Conservation (phyloP, 1,284 basidiomycete genomes). For the Cryptococcus hybrid region DNA sequence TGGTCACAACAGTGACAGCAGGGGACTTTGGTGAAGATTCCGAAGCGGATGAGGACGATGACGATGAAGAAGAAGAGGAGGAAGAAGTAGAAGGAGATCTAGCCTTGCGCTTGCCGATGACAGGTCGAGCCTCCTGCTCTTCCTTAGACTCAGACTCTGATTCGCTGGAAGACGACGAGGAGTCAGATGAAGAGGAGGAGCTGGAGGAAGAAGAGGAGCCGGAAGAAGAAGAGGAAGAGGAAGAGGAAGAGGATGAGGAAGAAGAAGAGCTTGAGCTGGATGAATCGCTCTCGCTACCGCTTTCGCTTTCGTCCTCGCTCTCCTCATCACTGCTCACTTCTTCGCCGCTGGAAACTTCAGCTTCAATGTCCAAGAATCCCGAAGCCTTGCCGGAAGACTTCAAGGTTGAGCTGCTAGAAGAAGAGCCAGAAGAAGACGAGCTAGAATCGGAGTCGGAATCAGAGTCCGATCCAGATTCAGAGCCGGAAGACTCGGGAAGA, state of each 20-base stretch:
- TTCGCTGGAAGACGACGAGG: constrained; percentile 33
- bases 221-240: constrained; percentile 3
- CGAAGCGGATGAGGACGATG: constrained; percentile 33
- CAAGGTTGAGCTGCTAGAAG: constrained; percentile 10
- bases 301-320: constrained; percentile 11
- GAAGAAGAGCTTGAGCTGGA: constrained; percentile 5
- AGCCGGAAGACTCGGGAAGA: constrained; percentile 1
- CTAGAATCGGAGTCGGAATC: constrained; percentile 12
- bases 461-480: constrained; percentile 23
- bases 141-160: constrained; percentile 21
- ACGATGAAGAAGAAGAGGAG: constrained; percentile 28
- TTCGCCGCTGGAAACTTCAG: constrained; percentile 15
- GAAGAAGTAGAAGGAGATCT: constrained; percentile 32
- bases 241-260: constrained; percentile 16
- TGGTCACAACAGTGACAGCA: constrained; percentile 26
- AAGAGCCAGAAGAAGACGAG: constrained; percentile 17
- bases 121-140: constrained; percentile 12
- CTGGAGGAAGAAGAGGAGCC: constrained; percentile 16
- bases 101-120: constrained; percentile 34
- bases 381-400: constrained; percentile 12
- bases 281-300: neutral
- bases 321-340: constrained; percentile 8
- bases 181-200: constrained; percentile 22
- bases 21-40: constrained; percentile 12
- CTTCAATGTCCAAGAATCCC: constrained; percentile 31